Percentiles rank a stretch among this genome's conserved stretches.
Evolutionary conservation across 2,329 filamentous ascomycete species (phyloP).

Genomic region (Ceratocystis papillata): DNA sequence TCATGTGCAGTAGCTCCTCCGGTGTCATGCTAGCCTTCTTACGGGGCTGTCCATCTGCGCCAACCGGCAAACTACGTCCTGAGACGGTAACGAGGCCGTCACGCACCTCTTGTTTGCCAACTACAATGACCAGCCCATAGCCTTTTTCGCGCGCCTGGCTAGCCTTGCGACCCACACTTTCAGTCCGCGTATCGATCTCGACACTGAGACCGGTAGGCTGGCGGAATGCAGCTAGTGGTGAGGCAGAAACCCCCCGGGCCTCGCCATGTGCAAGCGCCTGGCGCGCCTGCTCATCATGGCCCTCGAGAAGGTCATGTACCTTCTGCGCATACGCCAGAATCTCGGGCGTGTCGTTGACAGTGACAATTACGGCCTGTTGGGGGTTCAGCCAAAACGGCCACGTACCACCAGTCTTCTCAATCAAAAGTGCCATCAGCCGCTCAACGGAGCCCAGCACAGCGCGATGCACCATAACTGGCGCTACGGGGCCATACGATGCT

Average conservation of each 20-base stretch:
- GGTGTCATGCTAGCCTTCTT: conserved; percentile 37
- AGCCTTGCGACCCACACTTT: conserved; percentile 57
- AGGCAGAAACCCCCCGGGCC: neutral
- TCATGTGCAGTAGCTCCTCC: conserved; percentile 36
- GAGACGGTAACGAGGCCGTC: conserved; percentile 46
- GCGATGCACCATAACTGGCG: conserved; percentile 71
- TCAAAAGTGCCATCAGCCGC: conserved; percentile 71
- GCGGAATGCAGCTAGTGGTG: conserved; percentile 35
- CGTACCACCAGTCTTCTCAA: conserved; percentile 67
- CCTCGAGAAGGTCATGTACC: conserved; percentile 40
- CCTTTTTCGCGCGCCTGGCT: conserved; percentile 59
- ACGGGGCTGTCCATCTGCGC: conserved; percentile 24
- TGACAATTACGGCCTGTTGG: conserved; percentile 62
- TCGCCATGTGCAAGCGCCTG: conserved; percentile 26
- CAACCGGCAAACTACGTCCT: conserved; percentile 31
- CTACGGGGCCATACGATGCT: conserved; percentile 46
- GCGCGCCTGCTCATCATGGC: conserved; percentile 29
- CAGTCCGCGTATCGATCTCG: conserved; percentile 56
- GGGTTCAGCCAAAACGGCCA: conserved; percentile 89
- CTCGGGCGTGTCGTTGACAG: conserved; percentile 52
- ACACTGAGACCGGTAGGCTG: conserved; percentile 54
- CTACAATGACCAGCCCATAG: conserved; percentile 62
- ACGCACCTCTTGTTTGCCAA: conserved; percentile 57
- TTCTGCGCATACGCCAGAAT: conserved; percentile 42
- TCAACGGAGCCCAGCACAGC: conserved; percentile 78